These are phyloP conservation scores for Boletus rufocinnamomeus DNA, from an alignment of 768 basidiomycete genomes.

Conservation along the genomic window DNA sequence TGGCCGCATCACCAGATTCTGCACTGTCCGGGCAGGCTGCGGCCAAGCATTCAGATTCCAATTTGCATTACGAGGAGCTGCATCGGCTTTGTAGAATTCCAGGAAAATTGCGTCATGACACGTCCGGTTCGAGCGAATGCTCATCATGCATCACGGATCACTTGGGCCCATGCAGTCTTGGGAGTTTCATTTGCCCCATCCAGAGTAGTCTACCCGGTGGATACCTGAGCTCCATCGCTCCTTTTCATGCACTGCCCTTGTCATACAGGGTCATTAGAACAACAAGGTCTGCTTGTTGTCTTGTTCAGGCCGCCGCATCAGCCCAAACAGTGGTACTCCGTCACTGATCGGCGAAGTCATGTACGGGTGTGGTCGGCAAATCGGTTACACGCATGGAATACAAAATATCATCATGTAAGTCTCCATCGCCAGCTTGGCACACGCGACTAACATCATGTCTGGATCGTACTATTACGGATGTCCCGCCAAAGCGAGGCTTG, in stretches of 20 bases:
- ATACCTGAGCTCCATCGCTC: slow-evolving; percentile 5
- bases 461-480: slow-evolving; percentile 10
- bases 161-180: not conserved
- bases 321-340: not conserved
- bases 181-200: not conserved
- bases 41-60: not conserved
- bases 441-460: slow-evolving; percentile 17
- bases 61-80: not conserved
- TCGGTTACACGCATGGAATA: not conserved
- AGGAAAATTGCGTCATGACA: slow-evolving; percentile 8
- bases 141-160: not conserved
- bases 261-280: not conserved
- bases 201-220: slow-evolving; percentile 5
- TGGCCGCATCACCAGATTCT: not conserved
- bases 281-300: not conserved
- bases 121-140: not conserved
- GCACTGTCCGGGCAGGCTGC: not conserved
- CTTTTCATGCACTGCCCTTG: slow-evolving; percentile 14
- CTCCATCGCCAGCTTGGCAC: slow-evolving; percentile 9
- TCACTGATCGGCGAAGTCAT: not conserved
- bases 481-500: slow-evolving; percentile 26
- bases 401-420: slow-evolving; percentile 6
- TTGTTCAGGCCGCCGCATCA: not conserved
- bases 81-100: not conserved
- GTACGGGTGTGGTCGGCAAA: not conserved